These are phyloP conservation scores for Syzygium aqueum DNA, from an alignment of 345 rosid genomes.

Conservation along the genomic window DNA sequence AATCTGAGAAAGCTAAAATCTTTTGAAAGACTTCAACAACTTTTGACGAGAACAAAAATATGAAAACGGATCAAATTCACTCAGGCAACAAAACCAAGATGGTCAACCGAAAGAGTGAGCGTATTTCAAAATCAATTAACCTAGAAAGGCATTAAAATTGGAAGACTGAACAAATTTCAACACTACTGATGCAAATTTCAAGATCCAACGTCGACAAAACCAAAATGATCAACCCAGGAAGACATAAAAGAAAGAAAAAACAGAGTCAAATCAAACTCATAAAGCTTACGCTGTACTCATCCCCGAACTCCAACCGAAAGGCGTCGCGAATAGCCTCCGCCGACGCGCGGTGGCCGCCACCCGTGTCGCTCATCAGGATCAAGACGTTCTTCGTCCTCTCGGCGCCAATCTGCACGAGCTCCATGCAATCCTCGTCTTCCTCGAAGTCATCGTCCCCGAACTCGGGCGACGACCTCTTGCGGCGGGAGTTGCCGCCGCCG, in stretches of 20 bases:
- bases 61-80: neutral
- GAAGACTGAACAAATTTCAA: neutral
- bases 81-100: neutral
- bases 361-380: constrained; percentile 98
- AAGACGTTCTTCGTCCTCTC: constrained; percentile 76
- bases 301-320: constrained; percentile 63
- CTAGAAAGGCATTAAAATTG: neutral
- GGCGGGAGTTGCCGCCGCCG: constrained; percentile 3
- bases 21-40: neutral
- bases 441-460: constrained; percentile 30
- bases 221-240: neutral
- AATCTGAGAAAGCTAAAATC: neutral
- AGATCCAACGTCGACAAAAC: neutral
- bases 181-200: neutral
- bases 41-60: neutral
- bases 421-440: constrained; percentile 49
- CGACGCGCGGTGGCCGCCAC: constrained; percentile 96
- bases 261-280: neutral
- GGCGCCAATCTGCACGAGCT: constrained; percentile 82
- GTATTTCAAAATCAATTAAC: neutral
- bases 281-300: constrained; percentile 55
- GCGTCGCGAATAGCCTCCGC: constrained; percentile 98
- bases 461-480: constrained; percentile 32
- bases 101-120: neutral
- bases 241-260: too few relatives aligned